phyloP scores from a whole-genome alignment of 257 asterid species.

The Solanum tarapatanum region DNA sequence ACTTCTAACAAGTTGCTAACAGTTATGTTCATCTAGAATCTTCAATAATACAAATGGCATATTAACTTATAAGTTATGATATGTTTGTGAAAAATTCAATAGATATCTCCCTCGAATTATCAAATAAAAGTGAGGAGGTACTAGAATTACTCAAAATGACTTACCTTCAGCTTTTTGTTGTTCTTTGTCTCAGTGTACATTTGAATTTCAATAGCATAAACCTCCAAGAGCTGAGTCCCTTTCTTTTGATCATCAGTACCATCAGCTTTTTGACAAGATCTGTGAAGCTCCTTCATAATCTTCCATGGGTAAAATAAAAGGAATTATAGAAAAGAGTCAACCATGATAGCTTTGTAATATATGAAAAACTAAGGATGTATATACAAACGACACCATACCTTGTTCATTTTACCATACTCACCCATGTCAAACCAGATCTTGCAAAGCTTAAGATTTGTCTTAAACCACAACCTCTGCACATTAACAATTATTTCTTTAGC shows the following conservation, averaged over 20 bases:
- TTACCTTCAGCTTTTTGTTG: slow-evolving; percentile 91
- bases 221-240: slow-evolving; percentile 93
- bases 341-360: neutral
- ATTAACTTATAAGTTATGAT: neutral
- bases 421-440: slow-evolving; percentile 97
- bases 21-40: neutral
- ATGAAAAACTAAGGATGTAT: neutral
- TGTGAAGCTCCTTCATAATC: slow-evolving; percentile 96
- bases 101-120: neutral
- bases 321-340: neutral
- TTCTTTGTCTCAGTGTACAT: slow-evolving; percentile 96
- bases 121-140: neutral
- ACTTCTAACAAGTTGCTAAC: neutral
- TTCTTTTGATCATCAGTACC: slow-evolving; percentile 98
- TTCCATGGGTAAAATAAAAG: slow-evolving; percentile 4
- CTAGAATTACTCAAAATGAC: neutral
- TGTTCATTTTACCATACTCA: slow-evolving; percentile 87
- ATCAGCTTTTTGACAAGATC: slow-evolving; percentile 91
- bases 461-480: slow-evolving; percentile 89
- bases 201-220: slow-evolving; percentile 95
- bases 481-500: neutral
- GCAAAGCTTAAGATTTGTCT: slow-evolving; percentile 90
- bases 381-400: slow-evolving; percentile 30
- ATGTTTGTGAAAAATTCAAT: neutral
- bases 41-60: neutral